Evolutionary conservation across 129 eudicot species (phyloP), one percentile per base, ranked within the genome.

Genomic region (Lactuca saligna): DNA sequence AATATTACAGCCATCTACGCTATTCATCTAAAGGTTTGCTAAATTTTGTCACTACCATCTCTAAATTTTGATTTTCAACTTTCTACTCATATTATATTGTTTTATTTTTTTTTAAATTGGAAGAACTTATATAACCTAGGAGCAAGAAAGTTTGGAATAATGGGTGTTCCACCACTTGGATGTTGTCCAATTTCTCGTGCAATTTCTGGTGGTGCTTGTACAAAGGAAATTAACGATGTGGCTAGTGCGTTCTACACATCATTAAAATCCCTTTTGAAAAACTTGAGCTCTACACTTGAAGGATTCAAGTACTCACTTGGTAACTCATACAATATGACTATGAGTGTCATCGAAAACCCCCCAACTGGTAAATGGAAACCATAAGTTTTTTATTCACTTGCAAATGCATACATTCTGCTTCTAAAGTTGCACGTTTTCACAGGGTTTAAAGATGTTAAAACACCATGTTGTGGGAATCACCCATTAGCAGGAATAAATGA

Each of bases 391-490:
- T 54, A 10, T 54, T 51, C n/a, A 46, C 51, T 46, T 11, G 51
- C 51, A 46, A 11, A 46, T 46, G 51, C 51, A 12, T 42, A 46
- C 12, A 46, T 46, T 12, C 51, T 4, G n/a, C 15, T 46, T 46
- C 51, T 59, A 33, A 17, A 42, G 72, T 65, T 17, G 13, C 68
- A 12, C 11, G 35, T 56, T 73, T 53, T 67, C 29, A 10, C 70
- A 85, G 87, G 84, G 73, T 82, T 82, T 68, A 73, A 15, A 39
- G 56, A 79, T 9, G 63, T 74, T 4, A 70, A 8, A 34, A 42
- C 71, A 49, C 85, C 90, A 33, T 85, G 90, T 73, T 85, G 90
- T 59, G 90, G 80, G 56, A 53, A 60, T 58, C 50, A 15, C 16
- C 17, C 77, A 14, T 39, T n/a, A 44, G 67, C 62, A 15, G 84